Evolutionary conservation across 176 grass and related monocot genomes (phyloP).

Genomic region (Areca catechu): DNA sequence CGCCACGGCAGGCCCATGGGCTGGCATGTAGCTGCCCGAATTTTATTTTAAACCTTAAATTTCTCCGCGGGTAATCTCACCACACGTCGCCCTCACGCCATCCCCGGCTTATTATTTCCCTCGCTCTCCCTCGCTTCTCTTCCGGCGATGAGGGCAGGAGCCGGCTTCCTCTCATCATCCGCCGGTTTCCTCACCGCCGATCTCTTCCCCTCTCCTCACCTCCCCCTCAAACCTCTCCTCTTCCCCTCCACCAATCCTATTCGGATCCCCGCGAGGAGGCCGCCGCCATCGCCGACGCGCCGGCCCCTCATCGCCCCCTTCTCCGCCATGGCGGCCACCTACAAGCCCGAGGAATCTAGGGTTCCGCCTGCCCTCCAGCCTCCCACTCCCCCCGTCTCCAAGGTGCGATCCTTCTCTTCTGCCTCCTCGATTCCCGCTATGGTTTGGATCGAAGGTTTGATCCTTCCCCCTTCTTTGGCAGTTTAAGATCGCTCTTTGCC

Average conservation of each 20-base stretch:
- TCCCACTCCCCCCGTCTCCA: conserved; percentile 7
- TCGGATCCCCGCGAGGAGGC: background rate
- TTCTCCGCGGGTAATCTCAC: too few species aligned
- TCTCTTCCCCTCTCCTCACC: conserved; percentile 4
- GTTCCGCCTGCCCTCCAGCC: conserved; percentile 18
- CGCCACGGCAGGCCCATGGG: too few species aligned
- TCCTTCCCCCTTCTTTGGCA: conserved; percentile 21
- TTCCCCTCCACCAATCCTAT: background rate
- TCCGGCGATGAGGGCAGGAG: conserved; percentile 1
- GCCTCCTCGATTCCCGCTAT: background rate
- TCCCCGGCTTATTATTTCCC: too few species aligned
- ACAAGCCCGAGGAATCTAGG: conserved; percentile 16
- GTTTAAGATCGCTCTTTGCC: conserved; percentile 95
- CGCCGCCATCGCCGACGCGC: background rate
- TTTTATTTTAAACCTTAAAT: too few species aligned
- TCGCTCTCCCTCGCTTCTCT: too few species aligned
- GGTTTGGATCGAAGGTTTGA: too few species aligned
- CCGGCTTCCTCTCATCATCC: conserved; percentile 5
- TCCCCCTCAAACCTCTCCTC: background rate
- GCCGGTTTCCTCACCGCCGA: conserved; percentile 3
- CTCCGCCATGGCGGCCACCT: conserved; percentile 18
- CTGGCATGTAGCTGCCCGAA: too few species aligned
- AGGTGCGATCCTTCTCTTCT: background rate
- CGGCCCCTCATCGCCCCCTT: background rate
- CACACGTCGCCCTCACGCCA: too few species aligned